Evolutionary conservation across 2,329 filamentous ascomycete species (phyloP), one percentile per base, ranked within the genome.

Genomic region (Fusarium solani-melongenae): DNA sequence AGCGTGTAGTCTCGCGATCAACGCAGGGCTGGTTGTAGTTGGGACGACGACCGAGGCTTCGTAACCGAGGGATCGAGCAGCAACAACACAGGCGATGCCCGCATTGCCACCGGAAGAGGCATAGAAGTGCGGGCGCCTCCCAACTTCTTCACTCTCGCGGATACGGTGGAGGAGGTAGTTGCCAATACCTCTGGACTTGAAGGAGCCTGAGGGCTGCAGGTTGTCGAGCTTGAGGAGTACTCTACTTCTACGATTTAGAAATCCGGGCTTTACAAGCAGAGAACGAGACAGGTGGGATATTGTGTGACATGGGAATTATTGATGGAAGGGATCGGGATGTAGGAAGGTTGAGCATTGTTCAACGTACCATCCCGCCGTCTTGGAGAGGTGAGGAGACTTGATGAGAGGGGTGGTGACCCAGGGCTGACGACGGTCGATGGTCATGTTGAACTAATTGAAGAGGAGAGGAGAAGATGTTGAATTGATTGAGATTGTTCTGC

Each of bases 161-260:
- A 84, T 70, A 34, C 79, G 78, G 39, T 86, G 84, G 61, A 91
- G 86, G 80, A 94, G 90, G 78, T 92, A 89, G 82, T 93, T 89
- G 76, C 93, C 93, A 74, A 95, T 90, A 64, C 92, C 93, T 76
- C 90, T 88, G 49, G 93, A 95, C 82, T 96, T 96, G 90, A 96
- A 97, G 17, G 93, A 95, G 71, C 93, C 93, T 9, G 92, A 92
- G 9, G 94, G 94, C 81, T 97, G 94, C 66, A 94, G 87, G 78
- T 92, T 93, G 77, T 96, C 94, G 67, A 96, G 89, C 82, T 96
- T 96, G 78, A 96, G 90, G 81, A 92, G 94, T 83, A 96, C 89
- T 84, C 92, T 91, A 86, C 93, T 87, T 69, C 66, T 67, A 55
- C 63, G 64, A 66, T 70, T 72, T 72, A 75, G 71, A 67, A 64